Conservation (phyloP, 2,329 filamentous ascomycete species). For the Pseudogymnoascus sp. region DNA sequence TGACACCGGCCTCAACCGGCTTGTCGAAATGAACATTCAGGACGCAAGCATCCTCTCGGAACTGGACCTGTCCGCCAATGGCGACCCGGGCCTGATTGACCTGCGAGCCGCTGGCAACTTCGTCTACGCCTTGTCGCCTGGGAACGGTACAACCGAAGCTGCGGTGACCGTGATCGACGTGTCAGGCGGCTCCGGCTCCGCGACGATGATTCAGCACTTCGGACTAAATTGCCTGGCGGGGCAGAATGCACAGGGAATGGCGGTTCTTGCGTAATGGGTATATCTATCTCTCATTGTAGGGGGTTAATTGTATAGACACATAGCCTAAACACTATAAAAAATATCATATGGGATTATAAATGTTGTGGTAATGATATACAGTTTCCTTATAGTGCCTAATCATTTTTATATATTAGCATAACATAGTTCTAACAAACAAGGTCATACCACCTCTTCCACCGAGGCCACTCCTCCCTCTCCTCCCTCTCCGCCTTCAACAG, state of each 20-base stretch:
- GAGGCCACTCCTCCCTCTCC: conserved; percentile 62
- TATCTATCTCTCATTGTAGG: background rate
- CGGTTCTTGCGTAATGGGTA: background rate
- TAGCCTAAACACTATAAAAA: background rate
- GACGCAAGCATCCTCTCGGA: conserved; percentile 39
- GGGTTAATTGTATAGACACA: background rate
- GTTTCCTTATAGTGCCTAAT: too few relatives aligned
- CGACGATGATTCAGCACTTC: background rate
- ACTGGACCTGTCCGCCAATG: conserved; percentile 34
- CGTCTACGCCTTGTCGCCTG: conserved; percentile 43
- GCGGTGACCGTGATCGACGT: conserved; percentile 35
- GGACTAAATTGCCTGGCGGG: background rate
- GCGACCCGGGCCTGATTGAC: conserved; percentile 47
- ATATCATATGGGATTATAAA: background rate
- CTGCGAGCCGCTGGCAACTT: conserved; percentile 43
- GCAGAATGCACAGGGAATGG: background rate
- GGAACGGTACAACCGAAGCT: conserved; percentile 19
- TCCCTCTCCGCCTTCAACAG: conserved; percentile 71
- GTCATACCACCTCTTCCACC: conserved; percentile 69
- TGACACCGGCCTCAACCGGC: conserved; percentile 41
- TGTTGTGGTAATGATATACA: background rate
- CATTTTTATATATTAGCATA: too few relatives aligned
- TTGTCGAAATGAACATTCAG: conserved; percentile 46
- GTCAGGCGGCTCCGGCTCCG: background rate
- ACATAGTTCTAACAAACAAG: conserved; percentile 69